A percentile compares a stretch with the other conserved stretches of the same genome.
Evolutionary conservation across 1,284 basidiomycete genomes (phyloP).

Genomic region (Pseudozyma hubeiensis): DNA sequence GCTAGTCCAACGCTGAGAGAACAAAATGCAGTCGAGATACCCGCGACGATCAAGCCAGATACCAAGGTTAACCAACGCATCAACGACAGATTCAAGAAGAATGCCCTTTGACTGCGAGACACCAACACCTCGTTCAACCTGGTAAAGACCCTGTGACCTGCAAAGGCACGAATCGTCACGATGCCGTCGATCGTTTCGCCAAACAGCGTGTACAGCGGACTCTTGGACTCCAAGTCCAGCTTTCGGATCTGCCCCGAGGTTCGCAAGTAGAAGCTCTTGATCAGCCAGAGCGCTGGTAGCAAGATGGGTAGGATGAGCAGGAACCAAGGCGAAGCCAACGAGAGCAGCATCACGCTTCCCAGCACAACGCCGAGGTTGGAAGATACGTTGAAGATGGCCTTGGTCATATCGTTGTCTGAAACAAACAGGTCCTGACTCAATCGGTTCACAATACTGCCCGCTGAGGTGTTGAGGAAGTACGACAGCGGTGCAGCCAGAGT

Average conservation of each 20-base stretch:
- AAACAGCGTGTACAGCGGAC: conserved; percentile 52
- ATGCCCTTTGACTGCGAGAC: conserved; percentile 6
- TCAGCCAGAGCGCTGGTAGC: conserved; percentile 30
- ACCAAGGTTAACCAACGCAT: conserved; percentile 5
- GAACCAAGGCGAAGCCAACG: conserved; percentile 42
- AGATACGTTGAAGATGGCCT: not conserved
- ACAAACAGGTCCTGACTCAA: conserved; percentile 1
- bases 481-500: not conserved
- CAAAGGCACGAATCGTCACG: conserved; percentile 85
- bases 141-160: conserved; percentile 80
- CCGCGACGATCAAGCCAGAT: not conserved
- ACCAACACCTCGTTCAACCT: conserved; percentile 10
- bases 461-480: not conserved
- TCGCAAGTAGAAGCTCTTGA: conserved; percentile 48
- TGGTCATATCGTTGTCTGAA: not conserved
- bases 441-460: not conserved
- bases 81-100: conserved; percentile 8
- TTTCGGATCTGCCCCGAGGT: conserved; percentile 18
- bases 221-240: conserved; percentile 49
- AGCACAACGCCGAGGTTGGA: not conserved
- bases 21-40: conserved; percentile 1
- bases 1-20: not conserved
- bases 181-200: conserved; percentile 79
- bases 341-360: conserved; percentile 2
- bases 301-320: conserved; percentile 26